Evolutionary conservation across 108 stramenopile species (phyloP).

Genomic region (Mayamaea pseudoterrestris): DNA sequence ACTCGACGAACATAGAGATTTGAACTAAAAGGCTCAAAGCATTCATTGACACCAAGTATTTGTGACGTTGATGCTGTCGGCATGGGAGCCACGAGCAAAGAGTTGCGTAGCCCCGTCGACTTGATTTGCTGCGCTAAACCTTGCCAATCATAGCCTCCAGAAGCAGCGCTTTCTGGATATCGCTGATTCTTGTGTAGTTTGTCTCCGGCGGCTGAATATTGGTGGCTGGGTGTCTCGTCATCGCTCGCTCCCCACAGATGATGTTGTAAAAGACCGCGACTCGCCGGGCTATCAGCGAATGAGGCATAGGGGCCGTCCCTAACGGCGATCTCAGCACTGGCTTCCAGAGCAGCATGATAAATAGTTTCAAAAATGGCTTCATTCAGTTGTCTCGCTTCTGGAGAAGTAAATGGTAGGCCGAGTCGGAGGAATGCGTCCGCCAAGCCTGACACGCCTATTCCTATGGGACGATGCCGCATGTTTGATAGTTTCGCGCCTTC

Average conservation of each 20-base stretch:
- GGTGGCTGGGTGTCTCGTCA: constrained; percentile 58
- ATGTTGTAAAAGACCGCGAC: constrained; percentile 92
- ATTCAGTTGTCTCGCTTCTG: constrained; percentile 80
- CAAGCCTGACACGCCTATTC: constrained; percentile 99
- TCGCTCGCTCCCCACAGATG: constrained; percentile 98
- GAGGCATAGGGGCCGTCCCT: constrained; percentile 89
- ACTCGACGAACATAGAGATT: constrained; percentile 99
- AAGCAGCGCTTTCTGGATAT: too few species aligned
- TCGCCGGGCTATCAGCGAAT: constrained; percentile 90
- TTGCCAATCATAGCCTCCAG: constrained; percentile 91
- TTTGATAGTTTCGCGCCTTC: constrained; percentile 76
- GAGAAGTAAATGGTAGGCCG: constrained; percentile 90
- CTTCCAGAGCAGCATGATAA: constrained; percentile 93
- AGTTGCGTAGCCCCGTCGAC: constrained; percentile 93
- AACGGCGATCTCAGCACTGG: constrained; percentile 88
- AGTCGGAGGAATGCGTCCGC: constrained; percentile 96
- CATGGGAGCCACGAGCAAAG: constrained; percentile 97
- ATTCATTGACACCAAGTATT: constrained; percentile 98
- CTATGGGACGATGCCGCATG: constrained; percentile 97
- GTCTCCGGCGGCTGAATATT: constrained; percentile 3
- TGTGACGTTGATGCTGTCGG: constrained; percentile 99
- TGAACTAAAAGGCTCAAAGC: constrained; percentile 97
- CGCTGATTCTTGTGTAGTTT: constrained; percentile 9
- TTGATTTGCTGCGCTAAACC: constrained; percentile 73
- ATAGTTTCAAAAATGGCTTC: constrained; percentile 99